Conservation (phyloP, 441 rosid species). For the Monsonia emarginata region DNA sequence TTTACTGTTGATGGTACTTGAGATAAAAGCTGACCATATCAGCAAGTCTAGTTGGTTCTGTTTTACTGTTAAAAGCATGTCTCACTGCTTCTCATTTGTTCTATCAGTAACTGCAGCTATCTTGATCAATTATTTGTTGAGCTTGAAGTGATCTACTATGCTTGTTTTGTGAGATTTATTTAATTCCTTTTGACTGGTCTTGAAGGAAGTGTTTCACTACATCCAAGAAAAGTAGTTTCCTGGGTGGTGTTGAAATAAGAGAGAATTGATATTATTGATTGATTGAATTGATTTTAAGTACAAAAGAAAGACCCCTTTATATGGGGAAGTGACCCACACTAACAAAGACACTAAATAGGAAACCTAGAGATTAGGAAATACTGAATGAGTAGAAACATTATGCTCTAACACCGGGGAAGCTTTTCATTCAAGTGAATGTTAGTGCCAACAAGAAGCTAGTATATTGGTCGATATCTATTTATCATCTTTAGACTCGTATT, state of each 20-base stretch:
- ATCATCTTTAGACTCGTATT: not conserved
- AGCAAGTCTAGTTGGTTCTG: no score
- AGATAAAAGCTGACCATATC: not conserved
- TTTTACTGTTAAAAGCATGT: no score
- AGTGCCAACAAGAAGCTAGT: constrained; percentile 1
- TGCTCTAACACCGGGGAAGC: no score
- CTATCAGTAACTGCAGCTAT: not conserved
- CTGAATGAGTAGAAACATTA: no score
- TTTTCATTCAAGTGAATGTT: not conserved
- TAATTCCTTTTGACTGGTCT: not conserved
- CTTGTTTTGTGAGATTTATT: not conserved
- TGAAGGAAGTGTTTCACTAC: not conserved
- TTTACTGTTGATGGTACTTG: not conserved
- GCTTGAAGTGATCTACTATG: not conserved
- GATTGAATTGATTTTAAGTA: no score
- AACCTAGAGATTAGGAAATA: no score
- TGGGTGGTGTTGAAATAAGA: no score
- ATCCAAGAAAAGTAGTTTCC: not conserved
- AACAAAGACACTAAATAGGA: no score
- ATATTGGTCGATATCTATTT: not conserved
- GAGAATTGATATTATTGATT: no score
- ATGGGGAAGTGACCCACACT: no score
- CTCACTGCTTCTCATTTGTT: no score
- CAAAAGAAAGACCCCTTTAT: no score
- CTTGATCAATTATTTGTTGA: not conserved